Base-by-base conservation (phyloP, 176 grass and related monocot species). In the Musa schizocarpa region DNA sequence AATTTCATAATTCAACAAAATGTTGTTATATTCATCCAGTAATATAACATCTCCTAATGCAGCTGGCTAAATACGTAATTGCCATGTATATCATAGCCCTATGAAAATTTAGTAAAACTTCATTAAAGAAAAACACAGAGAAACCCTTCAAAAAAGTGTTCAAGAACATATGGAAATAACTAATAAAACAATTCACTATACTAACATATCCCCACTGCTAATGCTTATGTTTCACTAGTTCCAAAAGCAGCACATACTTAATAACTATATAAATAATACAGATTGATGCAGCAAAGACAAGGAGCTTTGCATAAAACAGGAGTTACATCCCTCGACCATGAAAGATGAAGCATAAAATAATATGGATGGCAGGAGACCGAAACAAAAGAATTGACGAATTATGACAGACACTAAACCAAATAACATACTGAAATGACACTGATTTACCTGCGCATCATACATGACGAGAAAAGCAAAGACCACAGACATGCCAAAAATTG, bases 401-500 rank as follows among this genome's bases (percentile, higher is more conserved):
- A 8, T 4, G 1, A 3, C 57, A 61, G 13, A 43, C 4, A 43
- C 34, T 43, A 61, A 61, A 61, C 14, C 16, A 50, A 50, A 51
- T 16, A 69, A 51, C 16, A 43, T 43, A 43, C 4, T 43, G 34
- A 43, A 43, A 43, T 43, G 4, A 43, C 34, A 11, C 13, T 53
- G 52, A 16, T 20, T 68, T 88, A 98, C 94, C 90, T 98, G 90
- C 27, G 94, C 84, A 76, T 98, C 94, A 63, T 93, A 98, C 90
- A 98, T 98, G 14, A 98, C 84, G 63, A 98, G 79, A 13, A 84
- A 86, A 29, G 94, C 88, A 86, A 98, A 87, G 16, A 98, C 86
- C 57, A 91, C 75, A 2, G 88, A 88, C 94, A 98, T 93, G 75
- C 94, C 94, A 13, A 98, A 98, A 70, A 98, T 80, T 9, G 88